phyloP scores from a whole-genome alignment of 1,284 basidiomycete genomes.

The Pseudozyma hubeiensis region DNA sequence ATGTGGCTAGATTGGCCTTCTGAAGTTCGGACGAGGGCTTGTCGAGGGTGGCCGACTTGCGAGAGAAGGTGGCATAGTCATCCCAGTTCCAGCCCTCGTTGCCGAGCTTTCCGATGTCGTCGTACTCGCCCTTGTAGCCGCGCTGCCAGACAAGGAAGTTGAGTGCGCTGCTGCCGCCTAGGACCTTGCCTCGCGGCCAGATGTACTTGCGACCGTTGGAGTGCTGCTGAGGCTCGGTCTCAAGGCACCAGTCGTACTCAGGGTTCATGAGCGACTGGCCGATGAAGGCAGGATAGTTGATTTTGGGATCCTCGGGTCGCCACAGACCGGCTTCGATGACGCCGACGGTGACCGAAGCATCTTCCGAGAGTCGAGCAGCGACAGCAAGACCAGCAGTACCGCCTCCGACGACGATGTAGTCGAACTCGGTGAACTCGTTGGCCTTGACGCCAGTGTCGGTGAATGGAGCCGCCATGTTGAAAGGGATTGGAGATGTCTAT shows the following conservation, averaged over 20 bases:
- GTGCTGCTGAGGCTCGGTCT: conserved; percentile 46
- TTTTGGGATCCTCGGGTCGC: conserved; percentile 53
- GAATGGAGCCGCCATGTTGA: conserved; percentile 19
- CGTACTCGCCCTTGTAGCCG: conserved; percentile 55
- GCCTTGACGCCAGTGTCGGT: conserved; percentile 50
- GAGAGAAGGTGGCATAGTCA: conserved; percentile 38
- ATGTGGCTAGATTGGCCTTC: conserved; percentile 49
- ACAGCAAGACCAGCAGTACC: conserved; percentile 57
- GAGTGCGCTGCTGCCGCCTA: conserved; percentile 68
- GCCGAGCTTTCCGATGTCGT: conserved; percentile 52
- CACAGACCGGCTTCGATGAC: conserved; percentile 59
- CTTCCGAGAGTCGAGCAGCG: conserved; percentile 52
- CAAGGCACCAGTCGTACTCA: conserved; percentile 52
- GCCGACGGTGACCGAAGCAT: conserved; percentile 49
- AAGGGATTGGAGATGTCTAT: too few species aligned
- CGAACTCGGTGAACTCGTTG: conserved; percentile 51
- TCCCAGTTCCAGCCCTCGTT: conserved; percentile 59
- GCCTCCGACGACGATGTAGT: conserved; percentile 56
- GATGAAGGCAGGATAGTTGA: conserved; percentile 54
- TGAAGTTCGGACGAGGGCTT: conserved; percentile 40
- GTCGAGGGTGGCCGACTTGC: conserved; percentile 37
- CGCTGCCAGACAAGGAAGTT: conserved; percentile 69
- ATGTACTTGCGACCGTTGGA: conserved; percentile 50
- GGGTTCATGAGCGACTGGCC: conserved; percentile 55
- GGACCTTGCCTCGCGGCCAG: conserved; percentile 53